Percentiles rank a stretch among this genome's conserved stretches.
Evolutionary conservation across 345 rosid species (phyloP).

Genomic region (Erysimum cheiranthoides): DNA sequence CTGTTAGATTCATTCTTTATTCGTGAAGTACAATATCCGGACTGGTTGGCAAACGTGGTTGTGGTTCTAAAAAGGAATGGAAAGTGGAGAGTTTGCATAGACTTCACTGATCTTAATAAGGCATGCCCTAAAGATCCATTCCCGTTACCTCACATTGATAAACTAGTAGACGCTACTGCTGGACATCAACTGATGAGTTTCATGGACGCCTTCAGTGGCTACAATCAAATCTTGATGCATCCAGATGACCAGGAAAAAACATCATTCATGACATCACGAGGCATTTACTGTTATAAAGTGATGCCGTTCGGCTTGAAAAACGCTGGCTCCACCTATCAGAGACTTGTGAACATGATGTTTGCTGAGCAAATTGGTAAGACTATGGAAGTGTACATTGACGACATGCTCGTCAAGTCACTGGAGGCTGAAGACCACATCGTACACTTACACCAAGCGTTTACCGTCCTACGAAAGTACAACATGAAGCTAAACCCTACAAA

Average conservation of each 20-base stretch:
- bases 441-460: neutral
- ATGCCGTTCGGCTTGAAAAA: neutral
- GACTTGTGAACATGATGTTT: neutral
- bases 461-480: neutral
- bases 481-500: neutral
- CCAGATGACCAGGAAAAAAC: neutral
- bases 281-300: neutral
- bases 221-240: neutral
- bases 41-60: neutral
- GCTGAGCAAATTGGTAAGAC: neutral
- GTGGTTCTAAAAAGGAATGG: neutral
- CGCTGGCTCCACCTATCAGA: neutral
- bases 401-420: neutral
- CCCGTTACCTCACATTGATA: too few relatives aligned
- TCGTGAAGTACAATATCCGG: too few relatives aligned
- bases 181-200: neutral
- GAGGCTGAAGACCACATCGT: neutral
- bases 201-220: neutral
- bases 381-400: neutral
- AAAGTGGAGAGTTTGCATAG: neutral
- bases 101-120: neutral
- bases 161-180: too few relatives aligned
- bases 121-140: neutral
- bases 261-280: neutral
- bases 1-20: too few relatives aligned